Conservation (phyloP, 139 green algal species). For the Chlorella sp. region DNA sequence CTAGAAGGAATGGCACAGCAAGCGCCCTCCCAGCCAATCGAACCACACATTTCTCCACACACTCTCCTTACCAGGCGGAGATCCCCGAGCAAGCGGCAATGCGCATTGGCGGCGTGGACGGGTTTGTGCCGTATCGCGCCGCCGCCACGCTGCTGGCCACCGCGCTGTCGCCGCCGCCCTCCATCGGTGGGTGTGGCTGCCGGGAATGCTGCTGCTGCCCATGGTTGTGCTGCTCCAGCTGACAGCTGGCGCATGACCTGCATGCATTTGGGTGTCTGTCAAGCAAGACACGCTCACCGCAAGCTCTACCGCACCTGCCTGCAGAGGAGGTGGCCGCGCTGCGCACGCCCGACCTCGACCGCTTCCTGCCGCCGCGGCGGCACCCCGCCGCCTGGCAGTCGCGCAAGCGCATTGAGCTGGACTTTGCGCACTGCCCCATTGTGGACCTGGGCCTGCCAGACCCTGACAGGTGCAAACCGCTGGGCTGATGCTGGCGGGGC, state of each 20-base stretch:
- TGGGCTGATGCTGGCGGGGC: not conserved
- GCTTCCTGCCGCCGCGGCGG: slow-evolving; percentile 57
- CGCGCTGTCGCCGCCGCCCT: slow-evolving; percentile 44
- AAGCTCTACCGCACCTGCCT: no score
- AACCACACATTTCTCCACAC: no score
- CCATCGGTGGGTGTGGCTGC: slow-evolving; percentile 4
- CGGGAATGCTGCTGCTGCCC: no score
- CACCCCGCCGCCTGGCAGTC: slow-evolving; percentile 19
- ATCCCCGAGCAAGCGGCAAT: slow-evolving; percentile 77
- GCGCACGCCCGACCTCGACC: slow-evolving; percentile 71
- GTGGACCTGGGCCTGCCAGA: slow-evolving; percentile 70
- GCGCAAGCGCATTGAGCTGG: slow-evolving; percentile 38
- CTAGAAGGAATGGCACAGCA: no score
- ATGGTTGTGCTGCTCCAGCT: no score
- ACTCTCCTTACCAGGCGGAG: slow-evolving; percentile 64
- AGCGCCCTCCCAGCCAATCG: no score
- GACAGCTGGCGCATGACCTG: no score
- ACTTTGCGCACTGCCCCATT: slow-evolving; percentile 76
- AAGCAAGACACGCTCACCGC: no score
- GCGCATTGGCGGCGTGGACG: slow-evolving; percentile 71
- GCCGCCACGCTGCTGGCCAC: slow-evolving; percentile 56
- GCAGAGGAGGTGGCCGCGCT: slow-evolving; percentile 69
- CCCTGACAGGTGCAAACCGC: slow-evolving; percentile 24
- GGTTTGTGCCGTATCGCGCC: slow-evolving; percentile 86
- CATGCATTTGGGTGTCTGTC: no score